Conservation (phyloP, 176 grass and related monocot species). For the Lolium multiflorum region DNA sequence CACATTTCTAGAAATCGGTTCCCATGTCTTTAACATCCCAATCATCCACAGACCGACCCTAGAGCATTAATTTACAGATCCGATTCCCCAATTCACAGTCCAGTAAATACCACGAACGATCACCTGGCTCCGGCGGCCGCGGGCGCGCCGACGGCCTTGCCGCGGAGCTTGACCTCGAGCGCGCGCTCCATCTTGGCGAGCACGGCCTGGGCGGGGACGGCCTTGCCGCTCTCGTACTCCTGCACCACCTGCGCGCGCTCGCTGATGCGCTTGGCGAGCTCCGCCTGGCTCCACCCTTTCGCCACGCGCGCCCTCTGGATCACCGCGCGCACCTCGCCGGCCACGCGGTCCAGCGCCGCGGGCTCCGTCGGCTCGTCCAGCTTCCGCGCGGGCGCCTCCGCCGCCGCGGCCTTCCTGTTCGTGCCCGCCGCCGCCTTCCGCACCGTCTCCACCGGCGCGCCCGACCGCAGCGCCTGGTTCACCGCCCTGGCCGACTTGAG, state of each 20-base stretch:
- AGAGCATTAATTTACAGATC: not conserved
- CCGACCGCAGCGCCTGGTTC: slow-evolving; percentile 71
- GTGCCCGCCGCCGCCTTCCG: slow-evolving; percentile 69
- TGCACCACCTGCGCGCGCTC: slow-evolving; percentile 82
- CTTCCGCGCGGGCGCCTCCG: slow-evolving; percentile 55
- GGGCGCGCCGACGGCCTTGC: slow-evolving; percentile 55
- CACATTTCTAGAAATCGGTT: not conserved
- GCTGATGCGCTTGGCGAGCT: slow-evolving; percentile 85
- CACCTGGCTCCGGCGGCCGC: slow-evolving; percentile 35
- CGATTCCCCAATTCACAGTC: not conserved
- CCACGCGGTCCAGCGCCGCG: slow-evolving; percentile 60
- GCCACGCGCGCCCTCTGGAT: slow-evolving; percentile 84
- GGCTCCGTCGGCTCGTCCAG: slow-evolving; percentile 88
- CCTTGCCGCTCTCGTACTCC: slow-evolving; percentile 89
- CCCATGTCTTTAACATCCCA: not conserved
- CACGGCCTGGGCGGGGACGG: slow-evolving; percentile 73
- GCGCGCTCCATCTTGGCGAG: slow-evolving; percentile 92
- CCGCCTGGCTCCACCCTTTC: slow-evolving; percentile 90
- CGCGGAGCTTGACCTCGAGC: slow-evolving; percentile 80
- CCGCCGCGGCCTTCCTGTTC: slow-evolving; percentile 48
- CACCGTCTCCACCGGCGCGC: slow-evolving; percentile 66
- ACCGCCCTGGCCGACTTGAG: slow-evolving; percentile 77
- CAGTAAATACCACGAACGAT: not conserved
- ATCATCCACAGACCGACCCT: not conserved
- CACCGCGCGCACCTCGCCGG: slow-evolving; percentile 54